Conservation (phyloP, 2,329 filamentous ascomycete genomes). For the Geoglossum cookeanum region DNA sequence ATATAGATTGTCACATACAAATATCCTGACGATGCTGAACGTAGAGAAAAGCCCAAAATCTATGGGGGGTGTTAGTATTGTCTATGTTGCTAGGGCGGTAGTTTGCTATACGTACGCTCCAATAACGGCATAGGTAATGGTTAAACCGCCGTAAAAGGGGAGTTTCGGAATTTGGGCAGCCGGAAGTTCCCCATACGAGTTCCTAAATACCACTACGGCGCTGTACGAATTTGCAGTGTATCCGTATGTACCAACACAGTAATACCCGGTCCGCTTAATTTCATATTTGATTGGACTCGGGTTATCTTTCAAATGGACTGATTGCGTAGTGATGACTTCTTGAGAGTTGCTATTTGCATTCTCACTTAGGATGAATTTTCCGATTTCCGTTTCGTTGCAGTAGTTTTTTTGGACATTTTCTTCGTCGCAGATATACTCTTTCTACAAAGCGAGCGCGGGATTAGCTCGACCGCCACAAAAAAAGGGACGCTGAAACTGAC, state of each 20-base stretch:
- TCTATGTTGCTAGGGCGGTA: background rate
- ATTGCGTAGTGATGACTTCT: conserved; percentile 57
- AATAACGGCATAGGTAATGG: conserved; percentile 81
- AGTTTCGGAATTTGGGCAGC: conserved; percentile 93
- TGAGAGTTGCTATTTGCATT: conserved; percentile 55
- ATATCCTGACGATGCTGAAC: conserved; percentile 90
- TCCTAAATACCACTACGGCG: conserved; percentile 77
- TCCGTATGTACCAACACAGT: conserved; percentile 67
- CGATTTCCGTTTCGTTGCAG: conserved; percentile 61
- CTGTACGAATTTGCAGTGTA: conserved; percentile 51
- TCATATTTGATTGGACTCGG: conserved; percentile 55
- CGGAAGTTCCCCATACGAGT: conserved; percentile 88
- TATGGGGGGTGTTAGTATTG: conserved; percentile 17
- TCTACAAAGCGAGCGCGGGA: conserved; percentile 23
- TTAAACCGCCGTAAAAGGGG: conserved; percentile 88
- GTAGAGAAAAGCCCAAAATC: conserved; percentile 88
- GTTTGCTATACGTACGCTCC: conserved; percentile 34
- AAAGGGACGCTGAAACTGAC: background rate
- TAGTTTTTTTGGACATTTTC: conserved; percentile 46
- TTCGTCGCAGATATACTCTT: conserved; percentile 58
- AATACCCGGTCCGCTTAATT: conserved; percentile 84
- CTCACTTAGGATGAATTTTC: conserved; percentile 62
- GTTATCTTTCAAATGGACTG: conserved; percentile 62
- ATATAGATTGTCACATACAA: conserved; percentile 27
- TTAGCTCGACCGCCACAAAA: conserved; percentile 21